phyloP scores from a whole-genome alignment of 2,329 filamentous ascomycete genomes.

The Sporothrix luriei region DNA sequence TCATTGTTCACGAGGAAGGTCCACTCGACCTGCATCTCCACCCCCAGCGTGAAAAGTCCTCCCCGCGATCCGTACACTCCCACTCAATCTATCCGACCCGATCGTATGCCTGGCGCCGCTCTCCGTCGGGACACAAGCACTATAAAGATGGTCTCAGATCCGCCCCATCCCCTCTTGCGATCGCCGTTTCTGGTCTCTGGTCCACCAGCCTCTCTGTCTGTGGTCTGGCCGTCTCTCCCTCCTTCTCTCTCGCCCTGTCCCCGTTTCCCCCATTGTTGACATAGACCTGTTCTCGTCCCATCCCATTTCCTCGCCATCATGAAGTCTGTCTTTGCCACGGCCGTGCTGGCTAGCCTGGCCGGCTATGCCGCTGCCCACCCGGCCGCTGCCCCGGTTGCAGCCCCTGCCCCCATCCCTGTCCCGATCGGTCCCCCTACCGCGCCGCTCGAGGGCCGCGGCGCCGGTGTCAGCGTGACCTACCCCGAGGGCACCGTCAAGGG shows the following conservation, averaged over 20 bases:
- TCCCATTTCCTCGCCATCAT: background rate
- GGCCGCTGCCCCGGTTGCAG: background rate
- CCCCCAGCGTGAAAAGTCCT: too few relatives aligned
- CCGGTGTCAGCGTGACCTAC: conserved; percentile 28
- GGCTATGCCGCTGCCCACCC: background rate
- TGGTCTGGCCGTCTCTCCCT: conserved; percentile 9
- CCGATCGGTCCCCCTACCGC: background rate
- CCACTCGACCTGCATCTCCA: too few relatives aligned
- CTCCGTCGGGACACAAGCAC: background rate
- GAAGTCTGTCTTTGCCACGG: background rate
- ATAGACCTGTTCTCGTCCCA: too few relatives aligned
- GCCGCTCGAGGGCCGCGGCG: conserved; percentile 18
- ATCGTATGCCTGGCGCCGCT: background rate
- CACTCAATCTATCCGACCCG: too few relatives aligned
- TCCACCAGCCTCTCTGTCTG: conserved; percentile 10
- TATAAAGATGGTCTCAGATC: conserved; percentile 16
- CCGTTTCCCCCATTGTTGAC: background rate
- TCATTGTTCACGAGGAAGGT: too few relatives aligned
- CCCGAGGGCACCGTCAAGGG: conserved; percentile 33
- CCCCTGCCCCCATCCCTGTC: background rate
- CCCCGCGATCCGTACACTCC: too few relatives aligned
- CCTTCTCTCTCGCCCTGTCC: background rate
- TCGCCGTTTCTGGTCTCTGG: background rate
- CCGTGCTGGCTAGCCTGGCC: conserved; percentile 11
- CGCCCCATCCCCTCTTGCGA: background rate